Evolutionary conservation across 768 basidiomycete genomes (phyloP).

Genomic region (Rossbeevera mucosa): DNA sequence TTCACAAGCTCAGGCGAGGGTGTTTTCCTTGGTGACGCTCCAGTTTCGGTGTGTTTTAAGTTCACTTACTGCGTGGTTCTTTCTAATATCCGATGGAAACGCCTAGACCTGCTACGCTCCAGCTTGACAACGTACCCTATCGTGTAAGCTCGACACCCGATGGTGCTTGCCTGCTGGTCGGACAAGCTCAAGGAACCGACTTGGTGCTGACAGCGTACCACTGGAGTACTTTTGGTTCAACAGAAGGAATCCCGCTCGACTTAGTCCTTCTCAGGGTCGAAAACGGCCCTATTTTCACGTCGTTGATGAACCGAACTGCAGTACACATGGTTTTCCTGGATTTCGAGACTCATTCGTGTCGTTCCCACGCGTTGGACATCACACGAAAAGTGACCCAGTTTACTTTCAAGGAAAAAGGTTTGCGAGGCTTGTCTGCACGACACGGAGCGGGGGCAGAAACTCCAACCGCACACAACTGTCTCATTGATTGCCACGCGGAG

Average conservation of each 20-base stretch:
- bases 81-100: not conserved
- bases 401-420: constrained; percentile 45
- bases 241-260: constrained; percentile 39
- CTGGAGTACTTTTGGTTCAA: constrained; percentile 53
- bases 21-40: constrained; percentile 52
- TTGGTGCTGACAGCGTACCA: constrained; percentile 42
- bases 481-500: constrained; percentile 52
- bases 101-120: constrained; percentile 43
- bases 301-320: constrained; percentile 38
- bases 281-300: constrained; percentile 35
- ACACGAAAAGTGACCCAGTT: constrained; percentile 54
- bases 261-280: constrained; percentile 25
- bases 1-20: constrained; percentile 36
- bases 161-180: constrained; percentile 46
- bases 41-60: constrained; percentile 34
- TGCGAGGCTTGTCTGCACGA: constrained; percentile 12
- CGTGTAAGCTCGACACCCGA: constrained; percentile 45
- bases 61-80: not conserved
- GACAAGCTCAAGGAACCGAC: constrained; percentile 17
- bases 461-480: constrained; percentile 40
- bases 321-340: constrained; percentile 44
- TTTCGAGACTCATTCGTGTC: constrained; percentile 24
- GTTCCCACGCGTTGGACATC: constrained; percentile 47
- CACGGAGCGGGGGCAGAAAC: not conserved
- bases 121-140: constrained; percentile 33